Evolutionary conservation across 768 basidiomycete genomes (phyloP).

Genomic region (Auricularia sp.): DNA sequence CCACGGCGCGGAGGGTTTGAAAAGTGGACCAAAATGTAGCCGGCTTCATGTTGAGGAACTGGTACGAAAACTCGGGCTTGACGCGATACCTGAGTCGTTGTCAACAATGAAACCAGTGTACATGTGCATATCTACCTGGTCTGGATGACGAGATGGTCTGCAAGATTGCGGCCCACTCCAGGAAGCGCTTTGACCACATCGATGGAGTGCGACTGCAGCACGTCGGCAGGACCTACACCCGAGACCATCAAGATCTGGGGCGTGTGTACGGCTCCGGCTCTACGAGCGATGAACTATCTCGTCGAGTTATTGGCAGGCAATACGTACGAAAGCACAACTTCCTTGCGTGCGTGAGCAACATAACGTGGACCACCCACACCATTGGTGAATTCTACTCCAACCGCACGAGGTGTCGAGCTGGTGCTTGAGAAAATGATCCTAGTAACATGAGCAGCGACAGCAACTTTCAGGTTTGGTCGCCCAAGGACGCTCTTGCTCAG

Average conservation of each 20-base stretch:
- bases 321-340: slow-evolving; percentile 52
- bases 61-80: slow-evolving; percentile 2
- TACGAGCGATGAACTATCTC: slow-evolving; percentile 12
- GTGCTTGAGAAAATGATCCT: slow-evolving; percentile 43
- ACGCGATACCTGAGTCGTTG: neutral
- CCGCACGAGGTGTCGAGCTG: slow-evolving; percentile 31
- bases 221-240: slow-evolving; percentile 12
- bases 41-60: neutral
- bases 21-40: neutral
- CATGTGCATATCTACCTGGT: neutral
- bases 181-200: slow-evolving; percentile 12
- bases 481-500: slow-evolving; percentile 53
- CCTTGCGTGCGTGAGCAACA: slow-evolving; percentile 39
- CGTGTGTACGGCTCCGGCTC: slow-evolving; percentile 53
- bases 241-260: slow-evolving; percentile 56
- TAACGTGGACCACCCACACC: slow-evolving; percentile 29
- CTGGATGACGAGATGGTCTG: slow-evolving; percentile 10
- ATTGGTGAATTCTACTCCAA: slow-evolving; percentile 51
- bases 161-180: slow-evolving; percentile 15
- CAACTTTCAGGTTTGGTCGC: slow-evolving; percentile 56
- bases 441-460: slow-evolving; percentile 45
- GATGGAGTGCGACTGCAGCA: slow-evolving; percentile 10
- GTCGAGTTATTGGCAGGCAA: neutral
- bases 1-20: neutral
- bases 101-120: too few relatives aligned